phyloP scores from a whole-genome alignment of 305 asterid genomes.

The Solanum aculeatissimum region DNA sequence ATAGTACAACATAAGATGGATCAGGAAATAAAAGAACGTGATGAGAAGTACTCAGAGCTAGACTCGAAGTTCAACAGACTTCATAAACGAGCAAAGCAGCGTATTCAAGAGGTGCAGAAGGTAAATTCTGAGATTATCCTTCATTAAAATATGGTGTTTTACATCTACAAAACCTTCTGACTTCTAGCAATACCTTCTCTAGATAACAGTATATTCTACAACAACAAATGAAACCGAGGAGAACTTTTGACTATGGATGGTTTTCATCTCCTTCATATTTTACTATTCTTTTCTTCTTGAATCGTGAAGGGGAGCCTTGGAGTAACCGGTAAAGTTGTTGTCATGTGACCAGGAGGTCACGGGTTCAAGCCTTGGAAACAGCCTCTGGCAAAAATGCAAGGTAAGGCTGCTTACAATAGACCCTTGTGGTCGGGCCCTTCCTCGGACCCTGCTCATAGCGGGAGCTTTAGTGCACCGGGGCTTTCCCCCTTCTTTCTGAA shows the following conservation, averaged over 20 bases:
- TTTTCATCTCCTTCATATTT: background rate
- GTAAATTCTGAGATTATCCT: conserved; percentile 21
- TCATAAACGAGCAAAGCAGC: conserved; percentile 99
- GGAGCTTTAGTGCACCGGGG: too few species aligned
- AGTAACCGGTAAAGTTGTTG: too few species aligned
- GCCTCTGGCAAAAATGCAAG: too few species aligned
- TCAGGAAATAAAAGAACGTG: conserved; percentile 82
- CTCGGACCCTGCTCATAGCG: too few species aligned
- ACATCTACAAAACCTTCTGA: background rate
- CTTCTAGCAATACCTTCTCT: background rate
- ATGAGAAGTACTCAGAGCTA: conserved; percentile 81
- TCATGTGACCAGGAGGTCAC: too few species aligned
- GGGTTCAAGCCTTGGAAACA: too few species aligned
- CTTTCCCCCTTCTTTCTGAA: too few species aligned
- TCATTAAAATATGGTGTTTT: background rate
- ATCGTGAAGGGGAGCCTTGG: too few species aligned
- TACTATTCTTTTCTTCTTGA: background rate
- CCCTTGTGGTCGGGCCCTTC: too few species aligned
- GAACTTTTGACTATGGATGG: background rate
- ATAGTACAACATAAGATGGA: conserved; percentile 91
- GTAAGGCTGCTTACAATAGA: too few species aligned
- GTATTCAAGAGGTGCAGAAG: conserved; percentile 97
- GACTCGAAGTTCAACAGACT: conserved; percentile 90
- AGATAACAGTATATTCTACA: background rate
- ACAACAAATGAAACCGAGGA: background rate